phyloP scores from a whole-genome alignment of 805 yeast genomes.

The Nakazawaea sp. region DNA sequence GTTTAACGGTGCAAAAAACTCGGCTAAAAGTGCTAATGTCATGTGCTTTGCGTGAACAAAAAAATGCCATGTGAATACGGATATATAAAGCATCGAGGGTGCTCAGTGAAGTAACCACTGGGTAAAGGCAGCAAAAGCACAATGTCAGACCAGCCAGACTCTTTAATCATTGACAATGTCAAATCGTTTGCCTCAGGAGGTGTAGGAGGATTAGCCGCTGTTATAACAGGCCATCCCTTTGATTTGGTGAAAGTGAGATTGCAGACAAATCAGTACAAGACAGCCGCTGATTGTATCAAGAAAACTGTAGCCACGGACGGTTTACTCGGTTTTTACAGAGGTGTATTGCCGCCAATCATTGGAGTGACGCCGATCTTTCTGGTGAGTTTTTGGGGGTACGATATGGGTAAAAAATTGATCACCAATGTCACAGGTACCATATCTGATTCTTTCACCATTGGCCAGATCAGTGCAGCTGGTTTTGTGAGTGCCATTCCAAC shows the following conservation, averaged over 20 bases:
- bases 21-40: no score
- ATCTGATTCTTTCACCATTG: conserved; percentile 43
- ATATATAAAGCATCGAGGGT: no score
- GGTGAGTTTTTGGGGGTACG: conserved; percentile 97
- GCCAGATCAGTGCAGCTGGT: conserved; percentile 84
- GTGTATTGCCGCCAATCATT: conserved; percentile 88
- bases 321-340: conserved; percentile 77
- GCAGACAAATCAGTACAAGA: conserved; percentile 68
- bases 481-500: conserved; percentile 93
- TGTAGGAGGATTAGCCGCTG: conserved; percentile 95
- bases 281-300: conserved; percentile 62
- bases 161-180: conserved; percentile 61
- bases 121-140: not conserved
- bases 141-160: conserved; percentile 36
- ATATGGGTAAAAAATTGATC: conserved; percentile 79
- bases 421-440: conserved; percentile 29
- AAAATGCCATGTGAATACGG: no score
- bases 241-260: conserved; percentile 88
- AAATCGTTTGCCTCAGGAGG: conserved; percentile 92
- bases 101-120: no score
- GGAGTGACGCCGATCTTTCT: conserved; percentile 99
- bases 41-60: no score
- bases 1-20: no score
- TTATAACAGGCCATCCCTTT: conserved; percentile 92
- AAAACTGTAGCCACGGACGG: conserved; percentile 72